phyloP scores from a whole-genome alignment of 441 rosid species.

The Kokia cookei region DNA sequence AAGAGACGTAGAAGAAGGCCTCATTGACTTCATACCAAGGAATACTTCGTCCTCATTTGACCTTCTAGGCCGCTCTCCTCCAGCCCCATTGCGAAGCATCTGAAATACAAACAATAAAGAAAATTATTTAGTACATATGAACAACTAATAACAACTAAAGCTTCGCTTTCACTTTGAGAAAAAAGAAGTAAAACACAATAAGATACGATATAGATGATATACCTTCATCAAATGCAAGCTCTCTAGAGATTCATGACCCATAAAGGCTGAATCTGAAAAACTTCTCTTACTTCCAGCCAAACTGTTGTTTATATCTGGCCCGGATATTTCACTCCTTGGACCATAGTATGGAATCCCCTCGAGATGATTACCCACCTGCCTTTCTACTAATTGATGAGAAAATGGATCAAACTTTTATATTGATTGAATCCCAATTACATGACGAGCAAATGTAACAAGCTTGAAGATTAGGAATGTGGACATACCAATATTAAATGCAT shows the following conservation, averaged over 20 bases:
- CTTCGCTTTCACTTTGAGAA: background rate
- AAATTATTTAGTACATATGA: constrained; percentile 7
- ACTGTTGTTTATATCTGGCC: constrained; percentile 57
- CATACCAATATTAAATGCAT: background rate
- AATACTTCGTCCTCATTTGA: constrained; percentile 44
- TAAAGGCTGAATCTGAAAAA: constrained; percentile 62
- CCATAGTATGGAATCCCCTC: constrained; percentile 78
- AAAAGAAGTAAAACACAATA: constrained; percentile 4
- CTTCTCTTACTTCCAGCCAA: constrained; percentile 69
- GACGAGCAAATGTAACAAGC: background rate
- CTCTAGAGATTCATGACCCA: constrained; percentile 60
- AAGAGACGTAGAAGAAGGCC: constrained; percentile 46
- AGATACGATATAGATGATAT: background rate
- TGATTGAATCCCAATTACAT: background rate
- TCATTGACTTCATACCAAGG: constrained; percentile 34
- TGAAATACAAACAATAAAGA: constrained; percentile 18
- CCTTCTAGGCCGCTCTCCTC: constrained; percentile 45
- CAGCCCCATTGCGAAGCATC: constrained; percentile 58
- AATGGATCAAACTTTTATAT: constrained; percentile 10
- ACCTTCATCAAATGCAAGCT: constrained; percentile 80
- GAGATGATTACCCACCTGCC: constrained; percentile 60
- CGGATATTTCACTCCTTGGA: constrained; percentile 63
- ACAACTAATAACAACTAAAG: background rate
- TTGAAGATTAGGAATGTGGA: background rate
- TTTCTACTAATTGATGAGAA: constrained; percentile 40